Evolutionary conservation across 768 basidiomycete genomes (phyloP).

Genomic region (Boletus edulis): DNA sequence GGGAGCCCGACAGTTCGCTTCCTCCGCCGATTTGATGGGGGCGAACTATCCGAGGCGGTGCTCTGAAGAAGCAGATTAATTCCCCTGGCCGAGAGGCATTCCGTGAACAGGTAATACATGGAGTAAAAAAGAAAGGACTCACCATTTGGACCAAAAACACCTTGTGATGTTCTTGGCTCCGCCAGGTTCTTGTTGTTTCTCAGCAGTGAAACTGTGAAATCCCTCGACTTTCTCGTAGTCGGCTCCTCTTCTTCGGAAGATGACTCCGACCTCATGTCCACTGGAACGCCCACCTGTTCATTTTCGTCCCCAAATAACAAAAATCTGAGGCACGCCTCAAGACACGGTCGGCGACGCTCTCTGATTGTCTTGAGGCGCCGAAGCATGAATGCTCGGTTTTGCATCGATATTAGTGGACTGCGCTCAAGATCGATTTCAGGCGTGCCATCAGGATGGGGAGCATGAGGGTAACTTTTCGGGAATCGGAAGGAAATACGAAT

Average conservation of each 20-base stretch:
- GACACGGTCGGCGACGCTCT: slow-evolving; percentile 72
- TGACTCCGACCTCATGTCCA: slow-evolving; percentile 53
- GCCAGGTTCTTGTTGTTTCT: slow-evolving; percentile 74
- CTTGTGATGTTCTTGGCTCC: slow-evolving; percentile 84
- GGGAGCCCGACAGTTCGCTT: slow-evolving; percentile 46
- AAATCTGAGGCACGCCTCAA: slow-evolving; percentile 82
- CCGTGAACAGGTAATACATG: not conserved
- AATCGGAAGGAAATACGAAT: slow-evolving; percentile 89
- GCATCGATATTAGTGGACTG: slow-evolving; percentile 74
- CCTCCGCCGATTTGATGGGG: slow-evolving; percentile 38
- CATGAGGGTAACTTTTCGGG: slow-evolving; percentile 76
- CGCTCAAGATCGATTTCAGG: slow-evolving; percentile 82
- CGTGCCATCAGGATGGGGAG: slow-evolving; percentile 56
- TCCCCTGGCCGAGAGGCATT: slow-evolving; percentile 53
- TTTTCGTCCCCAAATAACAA: slow-evolving; percentile 70
- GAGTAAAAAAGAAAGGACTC: slow-evolving; percentile 9
- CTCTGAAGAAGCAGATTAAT: slow-evolving; percentile 82
- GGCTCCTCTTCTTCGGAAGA: slow-evolving; percentile 68
- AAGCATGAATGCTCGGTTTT: slow-evolving; percentile 75
- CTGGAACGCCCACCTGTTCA: slow-evolving; percentile 39
- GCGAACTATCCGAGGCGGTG: slow-evolving; percentile 69
- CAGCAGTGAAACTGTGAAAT: slow-evolving; percentile 51
- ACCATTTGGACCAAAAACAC: slow-evolving; percentile 89
- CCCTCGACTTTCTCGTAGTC: slow-evolving; percentile 41
- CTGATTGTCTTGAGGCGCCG: slow-evolving; percentile 71